Evolutionary conservation across 2,329 filamentous ascomycete genomes (phyloP).

Genomic region (Elsinoe fawcettii): DNA sequence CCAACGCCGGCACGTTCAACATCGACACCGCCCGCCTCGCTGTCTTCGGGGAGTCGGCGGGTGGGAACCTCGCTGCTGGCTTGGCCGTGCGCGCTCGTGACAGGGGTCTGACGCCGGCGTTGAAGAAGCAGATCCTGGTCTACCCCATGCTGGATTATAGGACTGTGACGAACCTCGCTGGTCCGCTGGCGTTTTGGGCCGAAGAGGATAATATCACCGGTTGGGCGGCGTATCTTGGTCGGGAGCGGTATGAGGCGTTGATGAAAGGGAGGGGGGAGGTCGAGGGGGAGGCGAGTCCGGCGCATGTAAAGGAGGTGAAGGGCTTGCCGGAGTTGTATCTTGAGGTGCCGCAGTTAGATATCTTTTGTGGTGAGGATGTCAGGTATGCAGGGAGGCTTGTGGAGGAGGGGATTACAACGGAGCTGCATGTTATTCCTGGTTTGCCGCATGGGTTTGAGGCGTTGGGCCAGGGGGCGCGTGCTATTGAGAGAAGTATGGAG

Average conservation of each 20-base stretch:
- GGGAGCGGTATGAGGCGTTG: not conserved
- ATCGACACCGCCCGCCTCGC: conserved; percentile 36
- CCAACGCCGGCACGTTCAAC: conserved; percentile 34
- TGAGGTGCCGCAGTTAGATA: conserved; percentile 37
- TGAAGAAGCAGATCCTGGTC: conserved; percentile 35
- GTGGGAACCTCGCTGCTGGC: conserved; percentile 23
- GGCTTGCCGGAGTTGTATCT: conserved; percentile 40
- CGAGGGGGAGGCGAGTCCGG: conserved; percentile 22
- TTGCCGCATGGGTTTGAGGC: conserved; percentile 36
- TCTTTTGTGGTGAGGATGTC: conserved; percentile 38
- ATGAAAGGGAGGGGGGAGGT: conserved; percentile 24
- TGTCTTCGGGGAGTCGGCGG: conserved; percentile 39
- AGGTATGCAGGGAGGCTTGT: conserved; percentile 36
- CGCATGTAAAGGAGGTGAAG: conserved; percentile 21
- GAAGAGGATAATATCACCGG: conserved; percentile 34
- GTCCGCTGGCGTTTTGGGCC: conserved; percentile 31
- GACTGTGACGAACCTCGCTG: conserved; percentile 30
- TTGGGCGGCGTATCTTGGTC: conserved; percentile 35
- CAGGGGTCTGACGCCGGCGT: conserved; percentile 17
- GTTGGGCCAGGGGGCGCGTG: conserved; percentile 19
- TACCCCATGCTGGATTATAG: conserved; percentile 44
- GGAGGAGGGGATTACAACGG: conserved; percentile 35
- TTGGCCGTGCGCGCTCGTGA: conserved; percentile 22
- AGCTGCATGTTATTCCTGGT: conserved; percentile 40
- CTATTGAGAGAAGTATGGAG: conserved; percentile 11